Evolutionary conservation across 2,329 filamentous ascomycete genomes (phyloP), one percentile per base, ranked within the genome.

Genomic region (Trichoderma sp.): DNA sequence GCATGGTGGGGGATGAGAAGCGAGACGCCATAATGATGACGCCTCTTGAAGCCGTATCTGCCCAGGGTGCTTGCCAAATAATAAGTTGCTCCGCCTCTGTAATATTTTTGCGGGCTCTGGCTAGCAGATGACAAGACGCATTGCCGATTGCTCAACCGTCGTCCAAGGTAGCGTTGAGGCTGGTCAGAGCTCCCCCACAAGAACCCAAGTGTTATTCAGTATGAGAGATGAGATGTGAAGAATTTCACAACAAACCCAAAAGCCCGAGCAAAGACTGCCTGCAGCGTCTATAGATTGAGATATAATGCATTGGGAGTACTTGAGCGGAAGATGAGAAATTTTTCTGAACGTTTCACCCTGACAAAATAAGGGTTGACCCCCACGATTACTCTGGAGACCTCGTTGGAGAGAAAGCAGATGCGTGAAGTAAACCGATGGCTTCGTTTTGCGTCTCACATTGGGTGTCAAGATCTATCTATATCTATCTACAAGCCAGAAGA

Each of bases 11-110:
- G 57, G 44, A 26, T n/a, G 4, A 19, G 34, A 28, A 51, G 58
- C 17, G 47, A 43, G 39, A 61, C 43, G 58, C 58, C 58, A 61
- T 21, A 43, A 17, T 28, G 30, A 15, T 61, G 47, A 61, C 58
- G 34, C 41, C 55, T 58, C 55, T 30, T 19, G 52, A 7, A 21
- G n/a, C 21, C 24, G 39, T 24, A 14, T 9, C 14, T 26, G 39
- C 21, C 52, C 24, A 26, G 52, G 34, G 44, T 26, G 39, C 26
- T 43, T 41, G 52, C 15, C 39, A 26, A 39, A 39, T 14, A 39
- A 14, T 3, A 14, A 5, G n/a, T 48, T 39, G 12, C 15, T 48
- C 43, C 44, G 56, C 39, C 15, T 48, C 44, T 44, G 26, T 48
- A 39, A 39, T 39, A 10, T 10, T 47, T 48, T 34, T 14, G 28